Percentiles rank a stretch among this genome's conserved stretches.
phyloP scores from a whole-genome alignment of 73 alveolate genomes.

The Tetrahymena elliotti region DNA sequence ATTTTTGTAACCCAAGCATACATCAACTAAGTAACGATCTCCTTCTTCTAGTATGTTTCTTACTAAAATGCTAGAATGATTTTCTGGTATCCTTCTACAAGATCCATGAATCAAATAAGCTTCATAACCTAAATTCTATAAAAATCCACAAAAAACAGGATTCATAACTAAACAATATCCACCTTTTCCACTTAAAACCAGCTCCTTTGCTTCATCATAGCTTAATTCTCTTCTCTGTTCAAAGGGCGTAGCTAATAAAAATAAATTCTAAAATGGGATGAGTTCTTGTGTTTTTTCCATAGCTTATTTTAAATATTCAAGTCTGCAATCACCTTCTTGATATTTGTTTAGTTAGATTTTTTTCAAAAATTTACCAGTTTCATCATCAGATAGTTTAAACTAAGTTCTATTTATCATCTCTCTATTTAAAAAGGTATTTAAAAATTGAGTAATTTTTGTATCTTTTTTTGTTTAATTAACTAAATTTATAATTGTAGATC shows the following conservation, averaged over 20 bases:
- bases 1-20: not conserved
- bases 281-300: not conserved
- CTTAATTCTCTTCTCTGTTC: not conserved
- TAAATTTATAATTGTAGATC: too few species aligned
- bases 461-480: not conserved
- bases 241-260: not conserved
- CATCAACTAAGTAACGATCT: not conserved
- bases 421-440: too few species aligned
- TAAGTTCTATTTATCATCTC: not conserved
- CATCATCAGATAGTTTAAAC: not conserved
- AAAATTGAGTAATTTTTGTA: too few species aligned
- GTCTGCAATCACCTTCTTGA: not conserved
- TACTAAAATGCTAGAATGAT: not conserved
- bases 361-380: not conserved
- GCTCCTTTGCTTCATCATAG: not conserved
- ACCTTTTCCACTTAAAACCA: not conserved
- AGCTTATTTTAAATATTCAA: not conserved
- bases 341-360: not conserved
- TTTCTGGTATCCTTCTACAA: not conserved
- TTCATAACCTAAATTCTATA: not conserved
- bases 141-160: not conserved
- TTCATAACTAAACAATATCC: not conserved
- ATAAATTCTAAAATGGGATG: not conserved
- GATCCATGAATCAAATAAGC: not conserved
- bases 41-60: not conserved